Conservation (phyloP, 495 filamentous ascomycete species). For the Aspergillus steynii region DNA sequence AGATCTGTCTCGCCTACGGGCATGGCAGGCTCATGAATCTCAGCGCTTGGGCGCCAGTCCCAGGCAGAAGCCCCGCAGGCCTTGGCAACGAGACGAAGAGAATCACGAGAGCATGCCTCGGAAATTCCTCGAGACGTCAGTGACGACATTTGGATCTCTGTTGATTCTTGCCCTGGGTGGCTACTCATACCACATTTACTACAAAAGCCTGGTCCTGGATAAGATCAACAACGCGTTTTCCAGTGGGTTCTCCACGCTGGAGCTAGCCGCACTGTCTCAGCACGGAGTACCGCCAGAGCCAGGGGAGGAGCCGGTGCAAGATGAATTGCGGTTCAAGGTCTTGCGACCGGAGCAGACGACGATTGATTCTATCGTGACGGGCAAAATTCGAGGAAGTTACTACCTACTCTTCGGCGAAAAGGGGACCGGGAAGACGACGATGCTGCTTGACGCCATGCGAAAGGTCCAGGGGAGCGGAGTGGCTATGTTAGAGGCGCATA, state of each 20-base stretch:
- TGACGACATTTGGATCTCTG: constrained; percentile 35
- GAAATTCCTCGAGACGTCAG: constrained; percentile 18
- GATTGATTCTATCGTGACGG: constrained; percentile 70
- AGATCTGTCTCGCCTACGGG: background rate
- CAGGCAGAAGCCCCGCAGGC: background rate
- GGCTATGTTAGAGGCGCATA: constrained; percentile 85
- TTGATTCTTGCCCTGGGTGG: constrained; percentile 55
- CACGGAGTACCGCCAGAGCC: constrained; percentile 15
- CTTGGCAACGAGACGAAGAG: background rate
- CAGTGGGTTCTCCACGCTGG: constrained; percentile 79
- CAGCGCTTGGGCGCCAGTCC: background rate
- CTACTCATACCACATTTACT: constrained; percentile 69
- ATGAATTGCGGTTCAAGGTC: constrained; percentile 56
- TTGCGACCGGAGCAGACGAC: constrained; percentile 65
- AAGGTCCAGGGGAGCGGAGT: constrained; percentile 74
- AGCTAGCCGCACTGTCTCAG: constrained; percentile 66
- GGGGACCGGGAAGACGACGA: constrained; percentile 81
- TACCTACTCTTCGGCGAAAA: constrained; percentile 83
- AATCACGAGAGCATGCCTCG: background rate
- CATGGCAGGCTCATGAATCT: background rate
- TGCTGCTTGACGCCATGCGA: constrained; percentile 84
- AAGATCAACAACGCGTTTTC: constrained; percentile 84
- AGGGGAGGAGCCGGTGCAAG: background rate
- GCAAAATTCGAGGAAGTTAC: constrained; percentile 66
- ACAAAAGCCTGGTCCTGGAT: constrained; percentile 37